phyloP scores from a whole-genome alignment of 345 rosid species.

The Brassica juncea region DNA sequence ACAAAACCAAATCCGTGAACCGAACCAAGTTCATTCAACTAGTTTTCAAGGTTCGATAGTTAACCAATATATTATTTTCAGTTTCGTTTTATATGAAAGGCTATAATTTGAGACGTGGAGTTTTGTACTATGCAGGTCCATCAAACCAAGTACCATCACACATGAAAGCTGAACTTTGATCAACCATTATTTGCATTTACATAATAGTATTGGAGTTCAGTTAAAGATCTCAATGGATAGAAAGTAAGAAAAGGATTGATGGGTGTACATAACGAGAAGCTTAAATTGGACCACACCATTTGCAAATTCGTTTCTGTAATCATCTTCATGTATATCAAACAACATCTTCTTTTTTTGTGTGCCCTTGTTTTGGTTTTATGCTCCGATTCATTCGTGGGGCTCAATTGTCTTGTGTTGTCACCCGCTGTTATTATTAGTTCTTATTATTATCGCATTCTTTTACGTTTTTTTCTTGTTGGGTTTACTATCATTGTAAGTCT shows the following conservation, averaged over 20 bases:
- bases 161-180: slow-evolving; percentile 63
- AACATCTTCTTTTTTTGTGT: neutral
- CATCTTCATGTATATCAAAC: slow-evolving; percentile 1
- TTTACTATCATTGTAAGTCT: slow-evolving; percentile 10
- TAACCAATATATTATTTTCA: neutral
- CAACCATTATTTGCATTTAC: slow-evolving; percentile 41
- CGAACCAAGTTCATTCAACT: slow-evolving; percentile 29
- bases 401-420: neutral
- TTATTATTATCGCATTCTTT: slow-evolving; percentile 8
- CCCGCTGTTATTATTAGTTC: neutral
- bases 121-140: slow-evolving; percentile 50
- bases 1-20: slow-evolving; percentile 45
- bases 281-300: slow-evolving; percentile 42
- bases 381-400: slow-evolving; percentile 23
- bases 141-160: slow-evolving; percentile 44
- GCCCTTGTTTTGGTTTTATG: slow-evolving; percentile 9
- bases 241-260: slow-evolving; percentile 39
- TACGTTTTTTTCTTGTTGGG: neutral
- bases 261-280: slow-evolving; percentile 55
- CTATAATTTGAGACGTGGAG: slow-evolving; percentile 5
- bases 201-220: neutral
- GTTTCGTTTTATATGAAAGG: neutral
- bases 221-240: slow-evolving; percentile 30
- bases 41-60: slow-evolving; percentile 42
- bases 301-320: slow-evolving; percentile 14